Conservation (phyloP, 73 alveolate species). For the Urostyla sp. region DNA sequence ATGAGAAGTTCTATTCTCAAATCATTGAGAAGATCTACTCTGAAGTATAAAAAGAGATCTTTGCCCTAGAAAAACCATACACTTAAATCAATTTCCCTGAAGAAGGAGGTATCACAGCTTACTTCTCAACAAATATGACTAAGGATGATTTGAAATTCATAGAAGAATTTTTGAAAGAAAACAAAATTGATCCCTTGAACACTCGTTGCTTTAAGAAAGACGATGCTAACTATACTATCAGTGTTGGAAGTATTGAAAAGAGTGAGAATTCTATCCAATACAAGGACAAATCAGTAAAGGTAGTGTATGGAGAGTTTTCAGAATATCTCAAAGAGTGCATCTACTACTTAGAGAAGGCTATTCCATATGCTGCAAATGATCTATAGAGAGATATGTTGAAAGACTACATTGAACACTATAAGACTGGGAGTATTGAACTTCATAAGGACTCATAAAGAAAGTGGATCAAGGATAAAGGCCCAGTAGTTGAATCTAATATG, state of each 20-base stretch:
- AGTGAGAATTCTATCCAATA: slow-evolving; percentile 22
- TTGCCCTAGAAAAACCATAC: slow-evolving; percentile 60
- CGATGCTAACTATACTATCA: slow-evolving; percentile 58
- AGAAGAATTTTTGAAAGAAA: slow-evolving; percentile 60
- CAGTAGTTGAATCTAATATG: slow-evolving; percentile 77
- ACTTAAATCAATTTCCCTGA: slow-evolving; percentile 58
- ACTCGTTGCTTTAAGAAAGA: slow-evolving; percentile 62
- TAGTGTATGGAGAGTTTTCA: slow-evolving; percentile 88
- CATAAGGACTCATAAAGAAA: slow-evolving; percentile 80
- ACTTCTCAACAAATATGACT: slow-evolving; percentile 70
- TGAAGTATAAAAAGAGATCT: slow-evolving; percentile 55
- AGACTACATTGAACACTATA: slow-evolving; percentile 76
- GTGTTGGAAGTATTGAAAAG: slow-evolving; percentile 63
- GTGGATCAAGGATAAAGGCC: slow-evolving; percentile 83
- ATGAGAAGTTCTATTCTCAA: slow-evolving; percentile 41
- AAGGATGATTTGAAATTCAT: slow-evolving; percentile 63
- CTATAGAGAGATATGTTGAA: slow-evolving; percentile 66
- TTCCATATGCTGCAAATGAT: slow-evolving; percentile 70
- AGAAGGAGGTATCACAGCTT: slow-evolving; percentile 77
- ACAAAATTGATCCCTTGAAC: slow-evolving; percentile 58
- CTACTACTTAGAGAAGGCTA: slow-evolving; percentile 77
- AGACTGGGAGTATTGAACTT: slow-evolving; percentile 73
- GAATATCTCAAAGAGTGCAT: slow-evolving; percentile 76
- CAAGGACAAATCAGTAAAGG: slow-evolving; percentile 61
- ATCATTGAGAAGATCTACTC: slow-evolving; percentile 61